Evolutionary conservation across 1,284 basidiomycete species (phyloP).

Genomic region (Fomes fomentarius): DNA sequence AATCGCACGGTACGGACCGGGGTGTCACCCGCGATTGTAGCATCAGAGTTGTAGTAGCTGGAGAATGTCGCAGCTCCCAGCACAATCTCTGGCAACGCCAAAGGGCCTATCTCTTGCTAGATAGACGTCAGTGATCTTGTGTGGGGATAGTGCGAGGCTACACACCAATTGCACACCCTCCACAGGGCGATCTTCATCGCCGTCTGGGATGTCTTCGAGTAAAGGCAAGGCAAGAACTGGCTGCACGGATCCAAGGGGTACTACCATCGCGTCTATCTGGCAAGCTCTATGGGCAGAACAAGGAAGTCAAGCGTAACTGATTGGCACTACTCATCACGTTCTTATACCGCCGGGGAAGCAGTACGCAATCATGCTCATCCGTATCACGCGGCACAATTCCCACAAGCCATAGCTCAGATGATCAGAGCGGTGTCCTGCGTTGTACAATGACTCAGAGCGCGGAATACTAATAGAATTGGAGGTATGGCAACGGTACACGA

Average conservation of each 20-base stretch:
- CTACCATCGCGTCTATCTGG: conserved; percentile 38
- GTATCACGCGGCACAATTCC: background rate
- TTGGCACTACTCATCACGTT: background rate
- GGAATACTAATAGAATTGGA: too few species aligned
- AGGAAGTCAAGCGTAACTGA: too few species aligned
- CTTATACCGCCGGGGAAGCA: too few species aligned
- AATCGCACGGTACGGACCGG: conserved; percentile 79
- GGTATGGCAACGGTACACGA: conserved; percentile 5
- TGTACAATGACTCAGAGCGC: too few species aligned
- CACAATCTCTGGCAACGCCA: conserved; percentile 53
- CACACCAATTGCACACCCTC: conserved; percentile 42
- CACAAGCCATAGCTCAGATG: too few species aligned
- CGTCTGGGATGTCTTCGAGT: conserved; percentile 48
- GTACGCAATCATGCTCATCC: too few species aligned
- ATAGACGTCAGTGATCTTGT: background rate
- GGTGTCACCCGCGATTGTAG: conserved; percentile 56
- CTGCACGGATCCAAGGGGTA: conserved; percentile 44
- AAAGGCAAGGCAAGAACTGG: conserved; percentile 44
- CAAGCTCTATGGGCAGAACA: background rate
- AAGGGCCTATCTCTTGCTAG: conserved; percentile 35
- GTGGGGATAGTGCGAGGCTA: background rate
- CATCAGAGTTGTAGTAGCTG: conserved; percentile 70
- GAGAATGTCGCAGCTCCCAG: conserved; percentile 79
- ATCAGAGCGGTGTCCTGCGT: too few species aligned
- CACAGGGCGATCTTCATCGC: conserved; percentile 51